Percentiles rank a stretch among this genome's conserved stretches.
Conservation (phyloP, 257 asterid genomes). For the Pogostemon cablin region DNA sequence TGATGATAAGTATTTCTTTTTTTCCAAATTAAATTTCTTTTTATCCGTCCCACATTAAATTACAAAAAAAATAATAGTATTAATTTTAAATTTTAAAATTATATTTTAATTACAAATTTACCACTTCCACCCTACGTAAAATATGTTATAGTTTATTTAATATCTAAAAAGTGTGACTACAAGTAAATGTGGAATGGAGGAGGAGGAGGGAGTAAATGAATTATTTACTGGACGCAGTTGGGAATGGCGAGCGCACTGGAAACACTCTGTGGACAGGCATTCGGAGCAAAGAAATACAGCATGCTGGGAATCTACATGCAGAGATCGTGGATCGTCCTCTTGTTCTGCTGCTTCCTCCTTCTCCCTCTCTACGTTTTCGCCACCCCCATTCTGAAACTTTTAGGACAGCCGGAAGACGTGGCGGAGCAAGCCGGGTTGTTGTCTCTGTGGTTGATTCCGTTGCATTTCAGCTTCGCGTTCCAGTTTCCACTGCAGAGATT, state of each 20-base stretch:
- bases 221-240: slow-evolving; percentile 2
- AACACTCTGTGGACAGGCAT: slow-evolving; percentile 44
- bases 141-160: too few relatives aligned
- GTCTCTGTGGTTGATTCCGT: slow-evolving; percentile 39
- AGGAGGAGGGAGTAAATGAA: too few relatives aligned
- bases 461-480: slow-evolving; percentile 46
- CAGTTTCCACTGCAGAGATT: slow-evolving; percentile 42
- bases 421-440: slow-evolving; percentile 37
- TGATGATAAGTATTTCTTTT: too few relatives aligned
- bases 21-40: too few relatives aligned
- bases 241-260: slow-evolving; percentile 53
- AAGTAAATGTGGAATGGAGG: too few relatives aligned
- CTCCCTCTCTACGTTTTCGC: slow-evolving; percentile 39
- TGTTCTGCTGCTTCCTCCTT: slow-evolving; percentile 28
- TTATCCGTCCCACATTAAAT: too few relatives aligned
- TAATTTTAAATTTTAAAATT: too few relatives aligned
- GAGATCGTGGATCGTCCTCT: slow-evolving; percentile 43
- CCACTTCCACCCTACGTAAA: too few relatives aligned
- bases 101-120: too few relatives aligned
- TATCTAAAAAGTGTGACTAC: too few relatives aligned
- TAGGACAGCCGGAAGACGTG: slow-evolving; percentile 42
- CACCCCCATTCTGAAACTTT: slow-evolving; percentile 33
- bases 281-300: slow-evolving; percentile 40
- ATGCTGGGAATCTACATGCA: slow-evolving; percentile 47
- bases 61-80: too few relatives aligned